phyloP scores from a whole-genome alignment of 495 filamentous ascomycete genomes.

The Clavariopsis aquatica region DNA sequence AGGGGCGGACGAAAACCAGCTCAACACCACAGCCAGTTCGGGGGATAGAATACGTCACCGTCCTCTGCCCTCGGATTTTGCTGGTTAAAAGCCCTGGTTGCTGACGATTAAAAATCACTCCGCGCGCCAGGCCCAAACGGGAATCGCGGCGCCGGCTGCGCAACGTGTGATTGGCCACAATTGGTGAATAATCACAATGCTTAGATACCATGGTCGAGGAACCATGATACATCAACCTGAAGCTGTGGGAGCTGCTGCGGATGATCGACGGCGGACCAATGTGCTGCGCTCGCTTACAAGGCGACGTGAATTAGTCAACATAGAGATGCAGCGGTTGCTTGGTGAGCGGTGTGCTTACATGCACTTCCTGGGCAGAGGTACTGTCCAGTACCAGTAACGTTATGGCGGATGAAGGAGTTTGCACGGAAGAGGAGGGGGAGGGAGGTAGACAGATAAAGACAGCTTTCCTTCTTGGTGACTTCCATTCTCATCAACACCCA shows the following conservation, averaged over 20 bases:
- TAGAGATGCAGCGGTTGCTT: neutral
- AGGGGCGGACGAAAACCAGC: neutral
- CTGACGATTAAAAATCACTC: neutral
- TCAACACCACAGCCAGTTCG: neutral
- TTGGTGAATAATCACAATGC: neutral
- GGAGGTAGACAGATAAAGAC: neutral
- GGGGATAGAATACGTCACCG: neutral
- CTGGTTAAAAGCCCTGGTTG: neutral
- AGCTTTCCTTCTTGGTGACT: neutral
- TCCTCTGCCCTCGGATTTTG: neutral
- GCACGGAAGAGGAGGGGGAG: neutral
- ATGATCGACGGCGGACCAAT: neutral
- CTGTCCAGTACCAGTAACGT: neutral
- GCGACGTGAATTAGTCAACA: neutral
- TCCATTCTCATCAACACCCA: neutral
- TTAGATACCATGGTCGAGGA: neutral
- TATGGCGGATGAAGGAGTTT: neutral
- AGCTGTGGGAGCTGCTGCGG: neutral
- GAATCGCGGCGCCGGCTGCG: neutral
- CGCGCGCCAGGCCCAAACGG: neutral
- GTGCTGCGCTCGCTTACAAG: neutral
- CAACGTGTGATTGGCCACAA: too few relatives aligned
- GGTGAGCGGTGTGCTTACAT: neutral
- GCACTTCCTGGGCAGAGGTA: too few relatives aligned
- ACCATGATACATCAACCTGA: neutral